Conservation (phyloP, 371 early-diverging fungal species). For the Mortierella sp. region DNA sequence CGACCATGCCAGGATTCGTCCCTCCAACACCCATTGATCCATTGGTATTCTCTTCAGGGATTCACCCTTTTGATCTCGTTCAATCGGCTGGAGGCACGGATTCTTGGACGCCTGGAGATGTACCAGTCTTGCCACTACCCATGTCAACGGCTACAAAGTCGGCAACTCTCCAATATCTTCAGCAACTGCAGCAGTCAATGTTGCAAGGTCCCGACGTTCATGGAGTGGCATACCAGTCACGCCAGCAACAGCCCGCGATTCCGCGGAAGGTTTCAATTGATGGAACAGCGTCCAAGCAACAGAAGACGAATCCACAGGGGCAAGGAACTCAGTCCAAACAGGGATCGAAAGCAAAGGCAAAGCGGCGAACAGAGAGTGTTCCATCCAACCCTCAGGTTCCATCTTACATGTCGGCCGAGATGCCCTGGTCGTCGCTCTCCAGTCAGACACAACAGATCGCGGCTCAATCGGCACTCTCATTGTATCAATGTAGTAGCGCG, state of each 20-base stretch:
- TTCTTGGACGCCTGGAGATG: constrained; percentile 1
- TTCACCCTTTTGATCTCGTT: constrained; percentile 28
- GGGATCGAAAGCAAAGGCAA: constrained; percentile 31
- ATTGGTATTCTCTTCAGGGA: constrained; percentile 10
- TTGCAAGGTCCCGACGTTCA: constrained; percentile 6
- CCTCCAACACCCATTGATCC: constrained; percentile 16
- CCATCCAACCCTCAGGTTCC: constrained; percentile 3
- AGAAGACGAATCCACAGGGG: constrained; percentile 8
- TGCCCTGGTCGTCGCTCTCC: constrained; percentile 23
- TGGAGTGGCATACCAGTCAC: background rate
- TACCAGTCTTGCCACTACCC: constrained; percentile 4
- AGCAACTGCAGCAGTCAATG: constrained; percentile 39
- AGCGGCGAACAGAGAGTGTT: constrained; percentile 29
- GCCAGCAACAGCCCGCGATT: constrained; percentile 5
- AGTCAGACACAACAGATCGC: constrained; percentile 16
- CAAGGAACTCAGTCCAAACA: constrained; percentile 12
- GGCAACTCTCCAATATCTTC: constrained; percentile 34
- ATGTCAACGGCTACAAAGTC: constrained; percentile 24
- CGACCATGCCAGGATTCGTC: constrained; percentile 4
- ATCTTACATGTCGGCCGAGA: constrained; percentile 22
- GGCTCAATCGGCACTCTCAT: constrained; percentile 8
- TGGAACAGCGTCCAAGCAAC: constrained; percentile 4
- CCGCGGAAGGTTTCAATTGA: background rate
- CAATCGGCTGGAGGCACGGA: background rate
- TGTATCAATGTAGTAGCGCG: constrained; percentile 9